Base-by-base conservation (phyloP, 805 yeast species). In the Sugiyamaella mastotermitis region DNA sequence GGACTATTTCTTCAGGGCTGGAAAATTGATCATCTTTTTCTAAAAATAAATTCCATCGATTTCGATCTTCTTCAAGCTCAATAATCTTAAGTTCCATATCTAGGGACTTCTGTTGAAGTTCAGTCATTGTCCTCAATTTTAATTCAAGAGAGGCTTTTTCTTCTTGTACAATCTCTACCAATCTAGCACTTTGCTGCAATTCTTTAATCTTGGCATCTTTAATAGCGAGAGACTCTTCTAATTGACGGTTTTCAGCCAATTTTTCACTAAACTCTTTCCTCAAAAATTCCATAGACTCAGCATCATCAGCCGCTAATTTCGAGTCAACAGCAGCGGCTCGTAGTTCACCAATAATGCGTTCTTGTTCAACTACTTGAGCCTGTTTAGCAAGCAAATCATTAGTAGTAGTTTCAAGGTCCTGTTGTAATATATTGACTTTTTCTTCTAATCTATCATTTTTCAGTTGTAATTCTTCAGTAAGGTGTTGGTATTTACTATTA, bases 171-270 rank as follows among this genome's bases (percentile, higher is more conserved):
- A 80, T 51, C 48, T 75, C 81, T 4, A 59, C 55, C 18, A 72
- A 68, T 20, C 58, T 56, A 43, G 73, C 63, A 42, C 66, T 65
- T 43, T 71, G 58, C 44, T 72, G 72, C 17, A 76, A 60, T 7
- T 64, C 61, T 44, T 69, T 68, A 40, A 80, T 65, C 27, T 74
- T 69, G 42, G 67, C 71, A 16, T 74, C 61, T 51, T 80, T 76
- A 5, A 68, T 61, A 36, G 76, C 60, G 43, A 74, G 72, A 44
- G 72, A 69, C 4, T 66, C 62, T 44, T 80, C 85, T 42, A 71
- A 50, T 29, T 65, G 67, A 47, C 66, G 60, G 31, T 72, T 56
- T 45, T 71, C 66, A 18, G 61, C 55, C 27, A 72, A 48, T 49
- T 75, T 79, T 19, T 66, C 52, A 1, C 55, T 17, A 31, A 42